Conservation (phyloP, 345 rosid genomes). For the Sisymbrium altissimum region DNA sequence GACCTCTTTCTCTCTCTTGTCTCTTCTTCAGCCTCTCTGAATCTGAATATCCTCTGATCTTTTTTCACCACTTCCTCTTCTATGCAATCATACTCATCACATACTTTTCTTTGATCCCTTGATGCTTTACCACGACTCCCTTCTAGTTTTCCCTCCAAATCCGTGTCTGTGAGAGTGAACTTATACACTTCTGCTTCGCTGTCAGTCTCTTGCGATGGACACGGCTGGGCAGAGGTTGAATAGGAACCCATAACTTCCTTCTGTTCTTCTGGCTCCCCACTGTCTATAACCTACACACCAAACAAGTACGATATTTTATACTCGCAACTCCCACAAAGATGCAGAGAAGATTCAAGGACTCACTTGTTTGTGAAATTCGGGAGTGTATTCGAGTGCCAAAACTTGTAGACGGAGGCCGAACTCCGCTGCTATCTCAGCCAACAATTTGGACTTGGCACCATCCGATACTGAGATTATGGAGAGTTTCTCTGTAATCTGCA, state of each 20-base stretch:
- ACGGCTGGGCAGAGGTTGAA: neutral
- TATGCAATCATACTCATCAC: slow-evolving; percentile 1
- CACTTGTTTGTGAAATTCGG: slow-evolving; percentile 29
- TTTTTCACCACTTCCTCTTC: neutral
- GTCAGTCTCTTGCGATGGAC: neutral
- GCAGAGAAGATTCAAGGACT: neutral
- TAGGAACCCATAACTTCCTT: neutral
- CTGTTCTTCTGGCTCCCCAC: neutral
- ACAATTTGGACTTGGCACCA: slow-evolving; percentile 44
- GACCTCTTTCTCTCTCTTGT: neutral
- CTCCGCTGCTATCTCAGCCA: slow-evolving; percentile 52
- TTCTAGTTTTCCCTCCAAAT: neutral
- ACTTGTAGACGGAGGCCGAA: slow-evolving; percentile 30
- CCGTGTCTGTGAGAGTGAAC: neutral
- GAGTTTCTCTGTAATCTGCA: slow-evolving; percentile 56
- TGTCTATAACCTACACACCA: slow-evolving; percentile 2
- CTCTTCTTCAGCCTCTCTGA: slow-evolving; percentile 3
- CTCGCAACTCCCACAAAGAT: neutral
- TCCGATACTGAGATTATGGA: slow-evolving; percentile 46
- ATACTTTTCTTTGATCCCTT: neutral
- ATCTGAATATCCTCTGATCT: slow-evolving; percentile 19
- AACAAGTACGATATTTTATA: neutral
- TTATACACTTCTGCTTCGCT: slow-evolving; percentile 14
- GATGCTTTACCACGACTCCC: neutral
- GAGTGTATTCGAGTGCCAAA: slow-evolving; percentile 53